Base-by-base conservation (phyloP, 306 rosid species). In the Cicer pinnatifidum region DNA sequence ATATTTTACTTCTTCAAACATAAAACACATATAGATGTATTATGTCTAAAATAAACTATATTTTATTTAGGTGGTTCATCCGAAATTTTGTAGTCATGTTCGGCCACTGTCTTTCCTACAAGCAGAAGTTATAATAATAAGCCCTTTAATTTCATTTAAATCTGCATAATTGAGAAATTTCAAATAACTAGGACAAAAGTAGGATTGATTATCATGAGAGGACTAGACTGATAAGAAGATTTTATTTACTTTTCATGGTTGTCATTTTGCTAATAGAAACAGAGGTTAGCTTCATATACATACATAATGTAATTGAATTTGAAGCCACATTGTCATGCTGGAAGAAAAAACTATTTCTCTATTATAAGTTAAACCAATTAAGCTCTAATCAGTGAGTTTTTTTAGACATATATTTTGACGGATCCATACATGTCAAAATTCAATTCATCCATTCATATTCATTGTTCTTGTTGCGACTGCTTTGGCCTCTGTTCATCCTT, bases 201-300 rank as follows among this genome's bases (percentile, higher is more conserved):
- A 12, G 54, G 17, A n/a, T 48, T 48, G 54, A n/a, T 48, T 46
- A 11, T 11, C 1, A 46, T 46, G 13, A 45, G 13, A 45, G 11
- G 50, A 45, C 11, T 45, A 45, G 13, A 45, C 50, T 11, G 6
- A 46, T 46, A n/a, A 11, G 51, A 46, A 11, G 51, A 46, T 46
- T 46, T 46, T 46, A 3, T 52, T 52, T 51, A 13, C 15, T 7
- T 51, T 57, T 6, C 7, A 35, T 11, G 15, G 19, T 33, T 61
- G 1, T 61, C 45, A 35, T 61, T 61, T 13, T 61, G 12, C 10
- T 9, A 38, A 61, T 61, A 60, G 6, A 65, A 65, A 43, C 6
- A 40, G 67, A 65, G 50, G 19, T 43, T 11, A 58, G 65, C 41
- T 58, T 28, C 15, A 58, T 28, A 58, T 28, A 10, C 64, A 66